Evolutionary conservation across 306 rosid genomes (phyloP).

Genomic region (Casuarina equisetifolia): DNA sequence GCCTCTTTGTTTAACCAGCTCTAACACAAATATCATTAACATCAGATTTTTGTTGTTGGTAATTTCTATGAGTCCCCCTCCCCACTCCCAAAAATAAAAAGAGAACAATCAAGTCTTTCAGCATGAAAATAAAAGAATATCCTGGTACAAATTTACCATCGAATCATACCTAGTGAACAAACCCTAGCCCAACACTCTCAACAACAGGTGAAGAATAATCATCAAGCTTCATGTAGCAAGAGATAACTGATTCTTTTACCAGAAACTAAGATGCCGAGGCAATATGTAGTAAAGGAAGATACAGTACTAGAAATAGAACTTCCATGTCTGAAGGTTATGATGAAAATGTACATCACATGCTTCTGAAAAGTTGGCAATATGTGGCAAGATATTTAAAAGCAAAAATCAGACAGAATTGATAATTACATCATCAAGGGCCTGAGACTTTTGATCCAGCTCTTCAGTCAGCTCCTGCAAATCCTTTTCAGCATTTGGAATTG

Average conservation of each 20-base stretch:
- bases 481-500: conserved; percentile 74
- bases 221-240: not conserved
- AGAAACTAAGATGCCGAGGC: not conserved
- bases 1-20: not conserved
- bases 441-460: conserved; percentile 73
- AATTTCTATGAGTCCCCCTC: not conserved
- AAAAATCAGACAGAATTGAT: conserved; percentile 24
- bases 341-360: conserved; percentile 10
- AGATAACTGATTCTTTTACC: not conserved
- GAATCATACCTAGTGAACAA: not conserved
- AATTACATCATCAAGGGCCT: conserved; percentile 82
- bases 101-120: not conserved
- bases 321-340: not conserved
- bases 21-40: not conserved
- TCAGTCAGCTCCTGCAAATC: conserved; percentile 59
- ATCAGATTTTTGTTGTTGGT: not conserved
- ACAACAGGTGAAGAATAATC: not conserved
- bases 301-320: not conserved
- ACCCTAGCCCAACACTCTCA: not conserved
- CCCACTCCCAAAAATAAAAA: not conserved
- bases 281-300: not conserved
- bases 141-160: not conserved
- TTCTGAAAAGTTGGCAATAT: conserved; percentile 1
- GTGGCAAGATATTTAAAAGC: conserved; percentile 23
- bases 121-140: not conserved